Evolutionary conservation across 2,329 filamentous ascomycete species (phyloP).

Genomic region (Cucurbitaria berberidis): DNA sequence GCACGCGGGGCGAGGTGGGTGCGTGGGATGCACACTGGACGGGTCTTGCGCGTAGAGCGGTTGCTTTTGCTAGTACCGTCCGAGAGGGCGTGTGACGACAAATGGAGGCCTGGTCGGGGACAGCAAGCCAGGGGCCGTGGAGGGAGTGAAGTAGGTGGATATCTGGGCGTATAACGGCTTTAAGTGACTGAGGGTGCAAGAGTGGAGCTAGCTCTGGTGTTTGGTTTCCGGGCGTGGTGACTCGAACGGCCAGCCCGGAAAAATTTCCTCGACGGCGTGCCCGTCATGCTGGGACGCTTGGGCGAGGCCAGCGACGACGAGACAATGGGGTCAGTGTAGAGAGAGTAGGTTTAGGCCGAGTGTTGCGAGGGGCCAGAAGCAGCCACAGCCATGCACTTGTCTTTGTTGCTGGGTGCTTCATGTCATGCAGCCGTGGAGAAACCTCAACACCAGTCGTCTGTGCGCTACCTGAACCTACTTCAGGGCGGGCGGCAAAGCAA

Average conservation of each 20-base stretch:
- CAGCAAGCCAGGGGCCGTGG: conserved; percentile 3
- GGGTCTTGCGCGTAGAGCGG: conserved; percentile 35
- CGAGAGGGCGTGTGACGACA: conserved; percentile 8
- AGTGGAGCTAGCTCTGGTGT: conserved; percentile 34
- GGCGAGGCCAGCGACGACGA: conserved; percentile 22
- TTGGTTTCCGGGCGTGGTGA: conserved; percentile 28
- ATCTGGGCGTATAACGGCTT: conserved; percentile 23
- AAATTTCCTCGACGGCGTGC: conserved; percentile 27
- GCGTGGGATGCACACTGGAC: conserved; percentile 33
- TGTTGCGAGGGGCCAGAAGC: conserved; percentile 12
- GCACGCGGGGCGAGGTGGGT: conserved; percentile 28
- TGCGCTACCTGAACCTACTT: conserved; percentile 22
- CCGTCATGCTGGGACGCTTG: conserved; percentile 21
- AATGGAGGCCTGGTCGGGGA: conserved; percentile 5
- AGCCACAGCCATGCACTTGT: conserved; percentile 12
- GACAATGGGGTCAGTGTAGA: conserved; percentile 11
- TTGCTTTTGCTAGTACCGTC: conserved; percentile 22
- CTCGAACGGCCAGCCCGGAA: conserved; percentile 32
- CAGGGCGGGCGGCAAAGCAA: conserved; percentile 5
- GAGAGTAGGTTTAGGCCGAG: conserved; percentile 9
- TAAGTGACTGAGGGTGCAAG: conserved; percentile 30
- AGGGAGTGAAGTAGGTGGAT: conserved; percentile 7
- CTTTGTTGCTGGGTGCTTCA: conserved; percentile 13
- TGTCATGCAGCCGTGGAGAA: conserved; percentile 11
- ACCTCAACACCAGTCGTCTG: conserved; percentile 13